Percentiles rank a stretch among this genome's conserved stretches.
phyloP scores from a whole-genome alignment of 2,329 filamentous ascomycete species.

The Acrocalymma vagum region DNA sequence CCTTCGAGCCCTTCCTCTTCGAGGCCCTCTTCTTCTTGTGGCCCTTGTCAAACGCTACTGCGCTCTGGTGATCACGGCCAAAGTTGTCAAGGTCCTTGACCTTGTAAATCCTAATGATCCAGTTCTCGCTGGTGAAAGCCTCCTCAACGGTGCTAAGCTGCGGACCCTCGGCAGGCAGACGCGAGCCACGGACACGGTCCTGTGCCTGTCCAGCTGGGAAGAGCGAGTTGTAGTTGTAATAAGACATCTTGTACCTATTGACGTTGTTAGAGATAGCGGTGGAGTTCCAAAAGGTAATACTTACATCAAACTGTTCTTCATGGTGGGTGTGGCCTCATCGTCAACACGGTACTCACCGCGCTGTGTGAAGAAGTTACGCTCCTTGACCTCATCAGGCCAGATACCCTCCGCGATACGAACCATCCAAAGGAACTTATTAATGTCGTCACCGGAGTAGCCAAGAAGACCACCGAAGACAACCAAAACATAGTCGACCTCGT shows the following conservation, averaged over 20 bases:
- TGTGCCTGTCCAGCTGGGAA: slow-evolving; percentile 91
- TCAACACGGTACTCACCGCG: slow-evolving; percentile 96
- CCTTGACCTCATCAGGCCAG: slow-evolving; percentile 99
- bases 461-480: slow-evolving; percentile 95
- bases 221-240: slow-evolving; percentile 94
- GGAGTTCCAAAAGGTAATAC: slow-evolving; percentile 43
- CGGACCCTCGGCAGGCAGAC: slow-evolving; percentile 84
- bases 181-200: slow-evolving; percentile 85
- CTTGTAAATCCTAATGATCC: slow-evolving; percentile 99
- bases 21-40: slow-evolving; percentile 82
- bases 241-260: slow-evolving; percentile 98
- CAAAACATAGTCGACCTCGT: slow-evolving; percentile 98
- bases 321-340: slow-evolving; percentile 89
- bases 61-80: slow-evolving; percentile 82
- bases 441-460: slow-evolving; percentile 97
- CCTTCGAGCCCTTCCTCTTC: slow-evolving; percentile 77
- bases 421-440: slow-evolving; percentile 99
- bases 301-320: slow-evolving; percentile 99
- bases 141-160: slow-evolving; percentile 91
- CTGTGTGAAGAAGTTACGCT: slow-evolving; percentile 93
- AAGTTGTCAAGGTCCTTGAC: slow-evolving; percentile 99
- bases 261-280: slow-evolving; percentile 33
- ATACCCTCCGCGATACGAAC: slow-evolving; percentile 98
- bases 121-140: slow-evolving; percentile 99
- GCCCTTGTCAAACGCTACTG: slow-evolving; percentile 75